Conservation (phyloP, 2,329 filamentous ascomycete species). For the Paecilomyces sp. region DNA sequence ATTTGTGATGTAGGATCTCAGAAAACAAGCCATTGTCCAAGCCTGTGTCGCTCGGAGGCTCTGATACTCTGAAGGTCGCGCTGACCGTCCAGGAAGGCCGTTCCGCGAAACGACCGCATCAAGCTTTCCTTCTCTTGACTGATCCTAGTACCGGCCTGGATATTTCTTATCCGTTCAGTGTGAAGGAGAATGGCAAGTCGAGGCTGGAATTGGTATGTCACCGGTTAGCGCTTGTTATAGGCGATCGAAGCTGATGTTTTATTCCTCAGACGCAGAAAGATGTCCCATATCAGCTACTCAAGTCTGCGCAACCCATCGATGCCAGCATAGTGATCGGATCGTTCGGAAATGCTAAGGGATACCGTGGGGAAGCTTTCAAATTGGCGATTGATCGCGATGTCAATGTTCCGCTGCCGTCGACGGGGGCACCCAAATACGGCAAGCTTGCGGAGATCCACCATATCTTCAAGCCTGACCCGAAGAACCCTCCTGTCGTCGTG, state of each 20-base stretch:
- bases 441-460: slow-evolving; percentile 82
- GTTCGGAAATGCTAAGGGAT: slow-evolving; percentile 66
- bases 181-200: slow-evolving; percentile 85
- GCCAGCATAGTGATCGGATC: slow-evolving; percentile 82
- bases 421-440: slow-evolving; percentile 73
- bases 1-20: slow-evolving; percentile 44
- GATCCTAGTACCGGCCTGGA: slow-evolving; percentile 72
- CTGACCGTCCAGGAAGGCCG: slow-evolving; percentile 75
- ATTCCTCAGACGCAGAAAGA: slow-evolving; percentile 70
- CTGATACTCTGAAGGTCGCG: slow-evolving; percentile 72
- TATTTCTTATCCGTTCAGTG: slow-evolving; percentile 72
- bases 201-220: slow-evolving; percentile 71
- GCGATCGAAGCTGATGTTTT: slow-evolving; percentile 1
- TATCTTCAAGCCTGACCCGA: slow-evolving; percentile 73
- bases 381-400: slow-evolving; percentile 60
- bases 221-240: not conserved
- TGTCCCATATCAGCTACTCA: slow-evolving; percentile 74
- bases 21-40: slow-evolving; percentile 55
- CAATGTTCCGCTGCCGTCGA: slow-evolving; percentile 50
- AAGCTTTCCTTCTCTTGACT: slow-evolving; percentile 80
- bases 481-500: slow-evolving; percentile 72
- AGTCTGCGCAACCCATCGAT: slow-evolving; percentile 58
- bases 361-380: slow-evolving; percentile 65
- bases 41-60: slow-evolving; percentile 56
- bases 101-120: slow-evolving; percentile 78